These are phyloP conservation scores for Lactifluus echinatus DNA, from an alignment of 768 basidiomycete species.

Conservation along the genomic window DNA sequence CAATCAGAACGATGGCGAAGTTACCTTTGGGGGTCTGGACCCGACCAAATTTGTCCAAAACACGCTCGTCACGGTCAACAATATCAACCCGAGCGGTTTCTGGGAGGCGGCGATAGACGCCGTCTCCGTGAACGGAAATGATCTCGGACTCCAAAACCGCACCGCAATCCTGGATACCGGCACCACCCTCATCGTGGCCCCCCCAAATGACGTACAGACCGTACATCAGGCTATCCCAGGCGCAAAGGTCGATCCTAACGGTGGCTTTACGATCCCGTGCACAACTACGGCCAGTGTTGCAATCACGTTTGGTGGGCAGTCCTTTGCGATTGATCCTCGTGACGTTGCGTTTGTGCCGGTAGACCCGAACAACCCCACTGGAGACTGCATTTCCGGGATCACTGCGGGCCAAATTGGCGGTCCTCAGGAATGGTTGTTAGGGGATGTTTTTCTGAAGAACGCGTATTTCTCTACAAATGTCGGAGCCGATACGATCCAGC, in stretches of 20 bases:
- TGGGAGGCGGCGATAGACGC: conserved; percentile 67
- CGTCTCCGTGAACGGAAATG: conserved; percentile 48
- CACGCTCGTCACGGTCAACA: conserved; percentile 51
- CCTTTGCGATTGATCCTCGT: conserved; percentile 55
- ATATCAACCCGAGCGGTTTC: conserved; percentile 62
- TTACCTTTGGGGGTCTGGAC: conserved; percentile 78
- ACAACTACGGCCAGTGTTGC: conserved; percentile 43
- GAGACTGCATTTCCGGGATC: conserved; percentile 67
- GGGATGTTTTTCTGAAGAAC: conserved; percentile 73
- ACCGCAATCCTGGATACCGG: conserved; percentile 58
- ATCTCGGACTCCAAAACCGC: conserved; percentile 45
- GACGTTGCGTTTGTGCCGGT: conserved; percentile 56
- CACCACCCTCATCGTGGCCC: conserved; percentile 38
- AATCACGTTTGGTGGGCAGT: conserved; percentile 47
- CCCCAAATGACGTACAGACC: conserved; percentile 39
- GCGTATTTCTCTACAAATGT: no score
- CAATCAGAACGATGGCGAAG: conserved; percentile 62
- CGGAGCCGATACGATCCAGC: no score
- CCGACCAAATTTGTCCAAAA: conserved; percentile 49
- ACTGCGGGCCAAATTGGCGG: conserved; percentile 51
- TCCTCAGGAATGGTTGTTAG: conserved; percentile 58
- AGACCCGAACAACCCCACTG: conserved; percentile 40
- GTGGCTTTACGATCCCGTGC: conserved; percentile 59
- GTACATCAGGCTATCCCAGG: conserved; percentile 52
- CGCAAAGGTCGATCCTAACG: conserved; percentile 39